Evolutionary conservation across 208 protist genomes (phyloP).

Genomic region (Tetramitus jugosus): DNA sequence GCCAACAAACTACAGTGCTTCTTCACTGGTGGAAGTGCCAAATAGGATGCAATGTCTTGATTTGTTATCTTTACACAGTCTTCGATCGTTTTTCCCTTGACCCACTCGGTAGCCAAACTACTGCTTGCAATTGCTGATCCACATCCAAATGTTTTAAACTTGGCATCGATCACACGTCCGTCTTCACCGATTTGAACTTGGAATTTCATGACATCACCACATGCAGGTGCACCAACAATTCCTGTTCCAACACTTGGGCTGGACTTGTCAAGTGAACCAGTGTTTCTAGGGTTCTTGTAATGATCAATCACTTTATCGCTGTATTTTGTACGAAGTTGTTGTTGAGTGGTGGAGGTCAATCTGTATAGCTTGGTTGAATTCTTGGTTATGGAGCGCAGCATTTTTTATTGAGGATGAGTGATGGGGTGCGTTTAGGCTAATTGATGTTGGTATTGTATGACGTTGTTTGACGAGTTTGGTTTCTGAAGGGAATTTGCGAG

Average conservation of each 20-base stretch:
- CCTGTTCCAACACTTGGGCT: constrained; percentile 91
- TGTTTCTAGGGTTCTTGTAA: constrained; percentile 96
- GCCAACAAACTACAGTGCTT: constrained; percentile 98
- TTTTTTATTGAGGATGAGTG: too few relatives aligned
- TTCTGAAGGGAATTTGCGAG: too few relatives aligned
- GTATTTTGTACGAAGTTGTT: constrained; percentile 72
- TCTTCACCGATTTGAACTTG: constrained; percentile 87
- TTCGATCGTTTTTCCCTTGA: constrained; percentile 93
- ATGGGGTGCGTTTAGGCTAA: too few relatives aligned
- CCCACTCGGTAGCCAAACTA: constrained; percentile 92
- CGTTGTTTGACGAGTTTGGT: too few relatives aligned
- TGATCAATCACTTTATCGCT: constrained; percentile 95
- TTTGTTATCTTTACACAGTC: constrained; percentile 93
- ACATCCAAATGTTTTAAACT: constrained; percentile 99
- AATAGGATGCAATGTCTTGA: constrained; percentile 92
- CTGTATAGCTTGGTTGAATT: too few relatives aligned
- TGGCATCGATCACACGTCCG: constrained; percentile 80
- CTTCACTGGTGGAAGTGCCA: constrained; percentile 98
- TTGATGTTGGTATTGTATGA: too few relatives aligned
- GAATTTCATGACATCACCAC: constrained; percentile 98
- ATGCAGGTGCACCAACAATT: constrained; percentile 94
- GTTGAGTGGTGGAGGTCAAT: too few relatives aligned
- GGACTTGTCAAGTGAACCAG: constrained; percentile 91
- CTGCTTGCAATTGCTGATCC: constrained; percentile 95
- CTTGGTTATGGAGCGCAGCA: too few relatives aligned